These are phyloP conservation scores for Gilbertella persicaria DNA, from an alignment of 371 early-diverging fungal species.

Conservation along the genomic window DNA sequence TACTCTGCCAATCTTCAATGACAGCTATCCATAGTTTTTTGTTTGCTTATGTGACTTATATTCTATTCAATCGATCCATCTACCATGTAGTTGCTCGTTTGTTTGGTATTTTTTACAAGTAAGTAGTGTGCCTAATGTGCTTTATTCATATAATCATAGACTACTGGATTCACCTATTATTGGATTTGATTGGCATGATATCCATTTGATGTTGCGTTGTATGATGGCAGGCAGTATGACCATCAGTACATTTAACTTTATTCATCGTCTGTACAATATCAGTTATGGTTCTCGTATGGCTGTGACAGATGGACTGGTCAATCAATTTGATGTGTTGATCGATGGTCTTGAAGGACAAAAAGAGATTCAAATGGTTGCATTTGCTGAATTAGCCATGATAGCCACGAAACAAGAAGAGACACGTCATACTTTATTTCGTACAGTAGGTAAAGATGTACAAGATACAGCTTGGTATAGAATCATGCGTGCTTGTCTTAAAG, in stretches of 20 bases:
- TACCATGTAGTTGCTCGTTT: constrained; percentile 32
- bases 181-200: constrained; percentile 45
- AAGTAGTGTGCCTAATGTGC: constrained; percentile 2
- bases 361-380: constrained; percentile 36
- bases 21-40: constrained; percentile 23
- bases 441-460: constrained; percentile 29
- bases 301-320: constrained; percentile 6
- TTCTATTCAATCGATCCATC: constrained; percentile 29
- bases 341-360: constrained; percentile 15
- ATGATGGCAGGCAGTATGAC: constrained; percentile 40
- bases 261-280: constrained; percentile 49
- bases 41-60: constrained; percentile 22
- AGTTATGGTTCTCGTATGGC: constrained; percentile 23
- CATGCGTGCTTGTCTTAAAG: constrained; percentile 40
- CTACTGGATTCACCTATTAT: constrained; percentile 46
- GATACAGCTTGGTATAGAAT: constrained; percentile 53
- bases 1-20: constrained; percentile 14
- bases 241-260: constrained; percentile 35
- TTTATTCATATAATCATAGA: constrained; percentile 16
- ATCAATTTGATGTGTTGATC: constrained; percentile 19
- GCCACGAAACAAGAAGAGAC: constrained; percentile 30
- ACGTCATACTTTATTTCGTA: constrained; percentile 39
- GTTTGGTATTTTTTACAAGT: constrained; percentile 31
- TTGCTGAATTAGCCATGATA: constrained; percentile 47
- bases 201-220: constrained; percentile 43